Evolutionary conservation across 768 basidiomycete species (phyloP).

Genomic region (Pulveroboletus frians): DNA sequence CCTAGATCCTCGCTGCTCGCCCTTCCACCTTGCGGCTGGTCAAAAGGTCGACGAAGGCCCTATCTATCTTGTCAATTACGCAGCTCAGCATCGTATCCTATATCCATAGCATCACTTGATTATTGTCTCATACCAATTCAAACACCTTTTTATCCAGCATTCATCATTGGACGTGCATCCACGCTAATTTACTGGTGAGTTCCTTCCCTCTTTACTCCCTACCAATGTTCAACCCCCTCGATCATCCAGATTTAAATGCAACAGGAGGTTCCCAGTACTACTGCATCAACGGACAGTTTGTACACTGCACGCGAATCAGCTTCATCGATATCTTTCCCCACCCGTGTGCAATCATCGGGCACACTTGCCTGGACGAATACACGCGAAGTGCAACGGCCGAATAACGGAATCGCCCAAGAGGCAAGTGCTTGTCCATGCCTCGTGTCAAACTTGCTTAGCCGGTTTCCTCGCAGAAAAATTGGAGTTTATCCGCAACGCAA

Average conservation of each 20-base stretch:
- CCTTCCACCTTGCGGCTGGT: conserved; percentile 30
- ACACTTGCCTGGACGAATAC: conserved; percentile 47
- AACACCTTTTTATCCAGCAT: conserved; percentile 45
- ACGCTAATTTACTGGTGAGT: conserved; percentile 46
- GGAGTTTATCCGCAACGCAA: conserved; percentile 41
- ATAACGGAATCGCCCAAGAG: conserved; percentile 40
- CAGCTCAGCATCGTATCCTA: conserved; percentile 38
- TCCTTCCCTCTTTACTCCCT: conserved; percentile 11
- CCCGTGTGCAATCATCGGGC: conserved; percentile 28
- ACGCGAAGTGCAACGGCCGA: conserved; percentile 35
- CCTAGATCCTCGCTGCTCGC: conserved; percentile 37
- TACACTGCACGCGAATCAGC: conserved; percentile 35
- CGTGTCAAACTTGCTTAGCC: conserved; percentile 22
- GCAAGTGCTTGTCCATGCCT: conserved; percentile 32
- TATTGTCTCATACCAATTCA: conserved; percentile 43
- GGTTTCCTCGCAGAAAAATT: conserved; percentile 35
- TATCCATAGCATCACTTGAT: conserved; percentile 42
- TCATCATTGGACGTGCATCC: conserved; percentile 38
- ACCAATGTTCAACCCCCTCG: conserved; percentile 19
- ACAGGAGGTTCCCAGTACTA: conserved; percentile 59
- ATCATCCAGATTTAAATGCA: conserved; percentile 57
- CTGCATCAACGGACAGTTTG: conserved; percentile 35
- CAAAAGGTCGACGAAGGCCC: conserved; percentile 35
- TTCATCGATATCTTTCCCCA: conserved; percentile 27
- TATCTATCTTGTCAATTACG: conserved; percentile 38